Conservation (phyloP, 1,284 basidiomycete species). For the Microstroma glucosiphilum region DNA sequence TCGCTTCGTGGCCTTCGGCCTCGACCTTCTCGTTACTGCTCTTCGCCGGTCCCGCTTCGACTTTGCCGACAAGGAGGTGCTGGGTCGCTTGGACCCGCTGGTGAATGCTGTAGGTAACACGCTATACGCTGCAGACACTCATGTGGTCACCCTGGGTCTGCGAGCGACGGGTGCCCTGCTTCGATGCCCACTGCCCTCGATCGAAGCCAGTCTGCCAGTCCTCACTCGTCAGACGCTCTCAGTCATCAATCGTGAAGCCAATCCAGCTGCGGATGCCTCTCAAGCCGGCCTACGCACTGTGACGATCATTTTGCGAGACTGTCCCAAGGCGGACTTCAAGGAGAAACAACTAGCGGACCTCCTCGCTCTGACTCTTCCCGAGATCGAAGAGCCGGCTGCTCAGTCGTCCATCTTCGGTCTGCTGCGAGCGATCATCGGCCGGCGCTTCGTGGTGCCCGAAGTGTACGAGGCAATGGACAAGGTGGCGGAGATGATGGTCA, state of each 20-base stretch:
- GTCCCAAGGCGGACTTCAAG: conserved; percentile 62
- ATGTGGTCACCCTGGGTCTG: conserved; percentile 73
- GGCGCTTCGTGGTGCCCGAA: conserved; percentile 88
- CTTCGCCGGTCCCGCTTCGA: conserved; percentile 80
- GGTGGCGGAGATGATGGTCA: conserved; percentile 89
- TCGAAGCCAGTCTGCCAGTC: conserved; percentile 72
- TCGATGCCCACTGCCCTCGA: conserved; percentile 73
- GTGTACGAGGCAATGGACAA: conserved; percentile 97
- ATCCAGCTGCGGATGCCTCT: conserved; percentile 72
- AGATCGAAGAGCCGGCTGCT: conserved; percentile 86
- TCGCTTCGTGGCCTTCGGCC: conserved; percentile 85
- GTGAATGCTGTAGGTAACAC: conserved; percentile 84
- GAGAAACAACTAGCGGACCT: conserved; percentile 84
- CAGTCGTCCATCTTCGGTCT: conserved; percentile 83
- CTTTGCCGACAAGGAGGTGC: conserved; percentile 65
- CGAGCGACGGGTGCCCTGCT: conserved; percentile 75
- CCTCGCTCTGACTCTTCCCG: conserved; percentile 75
- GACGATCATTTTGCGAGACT: conserved; percentile 69
- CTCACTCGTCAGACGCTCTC: conserved; percentile 79
- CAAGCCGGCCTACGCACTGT: conserved; percentile 84
- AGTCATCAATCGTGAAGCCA: conserved; percentile 76
- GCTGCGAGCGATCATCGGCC: conserved; percentile 81
- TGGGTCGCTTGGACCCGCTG: conserved; percentile 77
- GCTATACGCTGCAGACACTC: conserved; percentile 74
- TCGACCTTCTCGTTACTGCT: conserved; percentile 85